phyloP scores from a whole-genome alignment of 257 asterid species.

The Ajuga chamaepitys region DNA sequence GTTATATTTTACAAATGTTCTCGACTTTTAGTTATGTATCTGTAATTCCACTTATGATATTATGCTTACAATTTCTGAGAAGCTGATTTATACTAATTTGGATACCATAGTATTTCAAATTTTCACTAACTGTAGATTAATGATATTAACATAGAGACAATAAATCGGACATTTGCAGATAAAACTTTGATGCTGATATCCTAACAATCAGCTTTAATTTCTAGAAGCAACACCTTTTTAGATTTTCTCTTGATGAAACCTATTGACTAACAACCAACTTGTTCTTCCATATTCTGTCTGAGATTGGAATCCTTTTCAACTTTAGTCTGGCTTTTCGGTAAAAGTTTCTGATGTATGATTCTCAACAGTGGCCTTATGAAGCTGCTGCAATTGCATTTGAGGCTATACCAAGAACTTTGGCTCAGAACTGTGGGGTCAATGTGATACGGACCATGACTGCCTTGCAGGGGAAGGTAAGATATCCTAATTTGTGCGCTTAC shows the following conservation, averaged over 20 bases:
- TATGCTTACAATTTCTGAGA: too few species aligned
- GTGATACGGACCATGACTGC: conserved; percentile 94
- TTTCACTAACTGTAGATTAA: neutral
- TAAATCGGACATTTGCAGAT: neutral
- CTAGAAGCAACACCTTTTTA: neutral
- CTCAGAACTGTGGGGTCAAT: conserved; percentile 96
- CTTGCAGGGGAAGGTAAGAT: conserved; percentile 82
- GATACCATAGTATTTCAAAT: neutral
- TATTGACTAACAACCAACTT: neutral
- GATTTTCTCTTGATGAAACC: neutral
- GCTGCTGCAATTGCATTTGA: conserved; percentile 98
- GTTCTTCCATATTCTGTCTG: neutral
- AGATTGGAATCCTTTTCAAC: neutral
- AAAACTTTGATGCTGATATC: neutral
- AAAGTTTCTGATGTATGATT: neutral
- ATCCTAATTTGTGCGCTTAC: conserved; percentile 3
- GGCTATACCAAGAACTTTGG: conserved; percentile 95
- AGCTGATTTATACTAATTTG: neutral
- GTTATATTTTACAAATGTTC: neutral
- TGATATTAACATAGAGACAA: neutral
- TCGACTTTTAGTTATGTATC: too few species aligned
- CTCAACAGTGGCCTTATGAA: conserved; percentile 94
- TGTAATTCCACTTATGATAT: too few species aligned
- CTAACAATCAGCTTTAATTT: neutral
- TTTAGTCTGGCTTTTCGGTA: neutral